Evolutionary conservation across 2,329 filamentous ascomycete genomes (phyloP).

Genomic region (Ophiocordyceps unilateralis): DNA sequence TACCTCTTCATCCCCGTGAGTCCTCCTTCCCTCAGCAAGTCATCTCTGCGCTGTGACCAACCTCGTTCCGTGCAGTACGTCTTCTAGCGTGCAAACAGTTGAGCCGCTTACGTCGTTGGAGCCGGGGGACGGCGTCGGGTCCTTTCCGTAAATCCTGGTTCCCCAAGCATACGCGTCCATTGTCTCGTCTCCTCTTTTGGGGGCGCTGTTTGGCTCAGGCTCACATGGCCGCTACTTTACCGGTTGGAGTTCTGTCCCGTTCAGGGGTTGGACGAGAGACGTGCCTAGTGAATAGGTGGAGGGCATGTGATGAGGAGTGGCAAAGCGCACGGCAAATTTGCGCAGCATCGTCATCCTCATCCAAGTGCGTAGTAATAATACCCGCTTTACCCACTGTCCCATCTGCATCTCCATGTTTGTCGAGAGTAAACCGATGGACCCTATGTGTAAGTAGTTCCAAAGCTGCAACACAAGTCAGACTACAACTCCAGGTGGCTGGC

Average conservation of each 20-base stretch:
- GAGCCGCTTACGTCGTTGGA: not conserved
- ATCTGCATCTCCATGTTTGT: no score
- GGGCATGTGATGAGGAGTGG: not conserved
- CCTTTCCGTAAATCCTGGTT: not conserved
- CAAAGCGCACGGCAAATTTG: not conserved
- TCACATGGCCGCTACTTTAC: not conserved
- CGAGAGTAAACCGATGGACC: no score
- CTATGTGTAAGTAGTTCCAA: no score
- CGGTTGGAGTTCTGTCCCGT: not conserved
- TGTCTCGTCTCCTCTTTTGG: not conserved
- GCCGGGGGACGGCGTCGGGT: not conserved
- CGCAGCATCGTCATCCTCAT: not conserved
- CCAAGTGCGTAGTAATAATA: not conserved
- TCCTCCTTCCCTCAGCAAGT: slow-evolving; percentile 1
- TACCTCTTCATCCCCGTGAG: slow-evolving; percentile 66
- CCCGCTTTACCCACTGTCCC: no score
- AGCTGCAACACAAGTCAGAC: not conserved
- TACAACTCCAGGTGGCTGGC: not conserved
- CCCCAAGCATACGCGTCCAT: not conserved
- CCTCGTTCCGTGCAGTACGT: slow-evolving; percentile 17
- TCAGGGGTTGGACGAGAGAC: not conserved
- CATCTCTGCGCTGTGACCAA: not conserved
- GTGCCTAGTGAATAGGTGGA: not conserved
- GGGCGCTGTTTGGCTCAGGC: not conserved
- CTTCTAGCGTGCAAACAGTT: slow-evolving; percentile 13